Conservation (phyloP, 2,329 filamentous ascomycete genomes). For the Stachybotrys chlorohalonatus region DNA sequence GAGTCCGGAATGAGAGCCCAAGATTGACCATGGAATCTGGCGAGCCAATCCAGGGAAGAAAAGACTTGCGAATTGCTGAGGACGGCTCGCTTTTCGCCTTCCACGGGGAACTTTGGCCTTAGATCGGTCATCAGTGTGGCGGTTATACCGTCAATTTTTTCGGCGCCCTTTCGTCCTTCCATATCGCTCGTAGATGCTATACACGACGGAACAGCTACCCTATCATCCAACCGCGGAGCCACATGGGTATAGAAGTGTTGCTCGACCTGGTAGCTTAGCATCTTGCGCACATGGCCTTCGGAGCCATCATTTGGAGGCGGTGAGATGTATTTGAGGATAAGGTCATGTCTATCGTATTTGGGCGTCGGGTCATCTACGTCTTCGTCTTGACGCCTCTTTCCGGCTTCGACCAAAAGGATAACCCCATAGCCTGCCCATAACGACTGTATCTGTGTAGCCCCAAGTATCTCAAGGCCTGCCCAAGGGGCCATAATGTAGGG, state of each 20-base stretch:
- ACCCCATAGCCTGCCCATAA: constrained; percentile 46
- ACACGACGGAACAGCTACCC: constrained; percentile 40
- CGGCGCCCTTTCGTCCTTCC: constrained; percentile 9
- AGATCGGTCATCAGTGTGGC: constrained; percentile 53
- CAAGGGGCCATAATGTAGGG: constrained; percentile 30
- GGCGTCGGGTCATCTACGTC: not conserved
- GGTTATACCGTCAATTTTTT: constrained; percentile 28
- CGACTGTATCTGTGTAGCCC: constrained; percentile 28
- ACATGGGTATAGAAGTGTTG: constrained; percentile 54
- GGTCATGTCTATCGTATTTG: constrained; percentile 17
- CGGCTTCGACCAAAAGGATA: constrained; percentile 41
- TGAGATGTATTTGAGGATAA: constrained; percentile 53
- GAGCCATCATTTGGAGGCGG: constrained; percentile 30
- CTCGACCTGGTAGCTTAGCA: constrained; percentile 59
- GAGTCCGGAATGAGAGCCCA: constrained; percentile 26
- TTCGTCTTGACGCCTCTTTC: constrained; percentile 4
- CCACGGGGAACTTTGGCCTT: constrained; percentile 40
- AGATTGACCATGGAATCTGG: constrained; percentile 49
- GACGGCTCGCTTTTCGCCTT: constrained; percentile 41
- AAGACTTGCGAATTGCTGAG: constrained; percentile 38
- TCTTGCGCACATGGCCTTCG: constrained; percentile 56
- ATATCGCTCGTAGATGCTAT: constrained; percentile 31
- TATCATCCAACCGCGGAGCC: constrained; percentile 34
- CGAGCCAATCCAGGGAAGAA: constrained; percentile 53
- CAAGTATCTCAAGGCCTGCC: constrained; percentile 29